Evolutionary conservation across 768 basidiomycete species (phyloP), one percentile per base, ranked within the genome.

Genomic region (Collybia sp.): DNA sequence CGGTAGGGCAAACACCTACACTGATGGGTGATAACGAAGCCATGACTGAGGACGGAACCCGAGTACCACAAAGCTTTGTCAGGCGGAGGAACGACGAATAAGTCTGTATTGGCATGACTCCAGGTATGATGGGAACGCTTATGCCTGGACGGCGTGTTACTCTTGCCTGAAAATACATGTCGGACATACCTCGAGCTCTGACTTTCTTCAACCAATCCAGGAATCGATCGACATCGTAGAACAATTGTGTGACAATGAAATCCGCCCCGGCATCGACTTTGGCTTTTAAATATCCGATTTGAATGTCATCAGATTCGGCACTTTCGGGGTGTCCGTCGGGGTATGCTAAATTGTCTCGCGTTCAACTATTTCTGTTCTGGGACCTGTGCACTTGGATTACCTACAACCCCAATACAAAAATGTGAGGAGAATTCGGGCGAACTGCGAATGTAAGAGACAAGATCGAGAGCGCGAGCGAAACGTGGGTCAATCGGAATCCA

Each of bases 81-180:
- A 98, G 72, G 39, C 96, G 83, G 38, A 87, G 71, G 67, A 99
- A 98, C 1, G 96, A 96, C 3, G 86, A 80, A 61, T 93, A 95
- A 17, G 90, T 97, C 60, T 98, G 96, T 46, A 99, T 92, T 0
- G 96, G 95, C 93, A 98, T 96, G 45, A 98, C 82, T 10, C 94
- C 93, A 8, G 96, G 93, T 49, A 99, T 85, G 53, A 99, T 82
- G 1, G 96, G 95, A 1, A 93, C 79, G 0, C 65, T 76, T 58
- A 99, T 93, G 30, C 94, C 96, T 94, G 57, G 8, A n/a, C 1
- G 2, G 45, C 41, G 16, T 13, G 15, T 51, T 35, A n/a, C 31
- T 34, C 30, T 12, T 10, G 42, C 17, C 30, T 1, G 19, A n/a
- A 33, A 20, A 36, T 40, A 25, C 15, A 15, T n/a, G 12, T 32